Conservation (phyloP, 495 filamentous ascomycete species). For the Penicillium paxilli region DNA sequence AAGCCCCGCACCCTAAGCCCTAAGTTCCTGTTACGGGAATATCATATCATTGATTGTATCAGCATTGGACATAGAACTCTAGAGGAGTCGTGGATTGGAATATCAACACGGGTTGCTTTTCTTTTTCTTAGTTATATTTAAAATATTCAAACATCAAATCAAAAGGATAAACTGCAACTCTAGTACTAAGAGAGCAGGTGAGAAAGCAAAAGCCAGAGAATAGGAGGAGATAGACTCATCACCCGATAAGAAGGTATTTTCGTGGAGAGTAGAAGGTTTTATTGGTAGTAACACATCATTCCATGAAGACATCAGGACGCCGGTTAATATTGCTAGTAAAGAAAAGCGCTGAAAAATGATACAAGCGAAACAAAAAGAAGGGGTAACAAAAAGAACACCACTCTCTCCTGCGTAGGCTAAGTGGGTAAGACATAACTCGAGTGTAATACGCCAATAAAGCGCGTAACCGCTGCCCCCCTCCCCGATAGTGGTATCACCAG, state of each 20-base stretch:
- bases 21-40: slow-evolving; percentile 24
- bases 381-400: too few species aligned
- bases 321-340: slow-evolving; percentile 17
- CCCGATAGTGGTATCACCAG: slow-evolving; percentile 1
- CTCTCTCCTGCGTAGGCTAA: slow-evolving; percentile 18
- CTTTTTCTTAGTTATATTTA: too few species aligned
- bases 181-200: too few species aligned
- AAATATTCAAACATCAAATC: background rate
- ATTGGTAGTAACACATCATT: slow-evolving; percentile 17
- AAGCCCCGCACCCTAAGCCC: slow-evolving; percentile 38
- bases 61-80: too few species aligned
- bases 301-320: slow-evolving; percentile 24
- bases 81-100: too few species aligned
- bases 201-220: too few species aligned
- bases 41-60: background rate
- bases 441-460: slow-evolving; percentile 11
- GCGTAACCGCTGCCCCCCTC: too few species aligned
- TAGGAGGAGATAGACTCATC: too few species aligned
- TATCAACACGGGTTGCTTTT: too few species aligned
- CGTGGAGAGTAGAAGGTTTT: slow-evolving; percentile 12
- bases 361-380: too few species aligned
- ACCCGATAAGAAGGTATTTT: slow-evolving; percentile 7
- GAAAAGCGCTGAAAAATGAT: slow-evolving; percentile 27
- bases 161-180: too few species aligned
- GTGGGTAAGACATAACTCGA: slow-evolving; percentile 17